Evolutionary conservation across 2,329 filamentous ascomycete species (phyloP).

Genomic region (Emericellopsis atlantica): DNA sequence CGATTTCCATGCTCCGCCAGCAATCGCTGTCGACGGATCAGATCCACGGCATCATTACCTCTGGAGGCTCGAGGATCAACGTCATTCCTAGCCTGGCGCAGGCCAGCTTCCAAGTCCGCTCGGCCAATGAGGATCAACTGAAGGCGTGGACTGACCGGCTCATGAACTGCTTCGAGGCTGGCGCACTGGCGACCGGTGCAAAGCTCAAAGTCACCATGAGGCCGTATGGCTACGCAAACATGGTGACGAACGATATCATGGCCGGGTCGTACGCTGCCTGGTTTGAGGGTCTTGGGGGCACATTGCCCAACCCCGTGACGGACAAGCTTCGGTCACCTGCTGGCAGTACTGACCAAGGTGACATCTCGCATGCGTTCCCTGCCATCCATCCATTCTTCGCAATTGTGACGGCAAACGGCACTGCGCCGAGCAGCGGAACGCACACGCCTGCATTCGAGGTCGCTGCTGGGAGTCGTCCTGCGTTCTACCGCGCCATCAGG

Average conservation of each 20-base stretch:
- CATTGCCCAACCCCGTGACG: slow-evolving; percentile 9
- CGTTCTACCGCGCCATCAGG: slow-evolving; percentile 30
- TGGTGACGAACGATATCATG: slow-evolving; percentile 15
- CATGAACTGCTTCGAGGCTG: slow-evolving; percentile 13
- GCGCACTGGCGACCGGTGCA: slow-evolving; percentile 15
- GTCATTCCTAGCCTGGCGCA: slow-evolving; percentile 32
- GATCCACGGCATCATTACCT: slow-evolving; percentile 33
- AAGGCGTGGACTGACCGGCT: slow-evolving; percentile 10
- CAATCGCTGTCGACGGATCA: slow-evolving; percentile 33
- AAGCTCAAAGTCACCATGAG: slow-evolving; percentile 20
- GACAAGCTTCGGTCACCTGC: slow-evolving; percentile 11
- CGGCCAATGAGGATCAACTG: slow-evolving; percentile 18
- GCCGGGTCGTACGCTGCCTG: slow-evolving; percentile 10
- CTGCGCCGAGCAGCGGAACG: slow-evolving; percentile 19
- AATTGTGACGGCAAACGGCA: slow-evolving; percentile 12
- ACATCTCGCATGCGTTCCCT: slow-evolving; percentile 15
- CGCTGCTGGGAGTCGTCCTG: slow-evolving; percentile 32
- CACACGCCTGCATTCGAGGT: slow-evolving; percentile 40
- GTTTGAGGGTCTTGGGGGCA: slow-evolving; percentile 10
- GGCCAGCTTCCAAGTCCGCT: slow-evolving; percentile 45
- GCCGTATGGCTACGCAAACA: slow-evolving; percentile 16
- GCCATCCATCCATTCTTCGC: slow-evolving; percentile 12
- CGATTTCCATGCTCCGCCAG: slow-evolving; percentile 32
- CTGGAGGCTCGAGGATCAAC: slow-evolving; percentile 19
- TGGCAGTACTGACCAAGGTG: slow-evolving; percentile 15